Percentiles rank a stretch among this genome's conserved stretches.
Conservation (phyloP, 202 grass and related monocot genomes). For the Sporobolus alterniflorus region DNA sequence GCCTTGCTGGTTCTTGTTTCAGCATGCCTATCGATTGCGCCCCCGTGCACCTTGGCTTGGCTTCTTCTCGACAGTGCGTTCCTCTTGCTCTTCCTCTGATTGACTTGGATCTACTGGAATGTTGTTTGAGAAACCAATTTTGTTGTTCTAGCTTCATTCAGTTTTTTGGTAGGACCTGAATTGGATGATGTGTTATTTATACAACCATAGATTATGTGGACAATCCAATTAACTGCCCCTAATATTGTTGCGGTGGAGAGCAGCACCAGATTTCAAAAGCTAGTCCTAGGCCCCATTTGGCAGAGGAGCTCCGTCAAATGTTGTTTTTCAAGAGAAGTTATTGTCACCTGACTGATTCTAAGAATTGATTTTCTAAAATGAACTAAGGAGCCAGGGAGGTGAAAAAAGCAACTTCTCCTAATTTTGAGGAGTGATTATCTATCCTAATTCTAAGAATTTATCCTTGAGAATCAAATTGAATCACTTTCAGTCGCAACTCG, state of each 20-base stretch:
- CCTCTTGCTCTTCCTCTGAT: conserved; percentile 5
- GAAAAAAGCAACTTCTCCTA: too few species aligned
- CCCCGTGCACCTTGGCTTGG: conserved; percentile 5
- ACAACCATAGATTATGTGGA: not conserved
- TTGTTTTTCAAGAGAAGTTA: too few species aligned
- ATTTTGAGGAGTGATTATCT: too few species aligned
- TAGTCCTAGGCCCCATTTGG: too few species aligned
- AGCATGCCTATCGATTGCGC: conserved; percentile 1
- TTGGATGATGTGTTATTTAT: conserved; percentile 9
- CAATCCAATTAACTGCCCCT: not conserved
- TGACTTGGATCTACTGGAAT: not conserved
- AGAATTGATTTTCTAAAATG: too few species aligned
- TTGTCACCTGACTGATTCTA: too few species aligned
- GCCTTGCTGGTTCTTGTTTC: conserved; percentile 20
- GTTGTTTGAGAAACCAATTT: not conserved
- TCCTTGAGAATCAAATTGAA: too few species aligned
- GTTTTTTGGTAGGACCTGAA: not conserved
- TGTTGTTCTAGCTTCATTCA: not conserved
- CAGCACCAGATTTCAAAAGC: not conserved
- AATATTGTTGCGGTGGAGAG: not conserved
- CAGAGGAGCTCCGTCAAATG: too few species aligned
- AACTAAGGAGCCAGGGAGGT: too few species aligned
- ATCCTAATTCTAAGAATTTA: too few species aligned
- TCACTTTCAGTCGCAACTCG: too few species aligned
- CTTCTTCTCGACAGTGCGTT: conserved; percentile 44